Evolutionary conservation across 192 early-diverging fungal species (phyloP).

Genomic region (Lunasporangiospora selenospora): DNA sequence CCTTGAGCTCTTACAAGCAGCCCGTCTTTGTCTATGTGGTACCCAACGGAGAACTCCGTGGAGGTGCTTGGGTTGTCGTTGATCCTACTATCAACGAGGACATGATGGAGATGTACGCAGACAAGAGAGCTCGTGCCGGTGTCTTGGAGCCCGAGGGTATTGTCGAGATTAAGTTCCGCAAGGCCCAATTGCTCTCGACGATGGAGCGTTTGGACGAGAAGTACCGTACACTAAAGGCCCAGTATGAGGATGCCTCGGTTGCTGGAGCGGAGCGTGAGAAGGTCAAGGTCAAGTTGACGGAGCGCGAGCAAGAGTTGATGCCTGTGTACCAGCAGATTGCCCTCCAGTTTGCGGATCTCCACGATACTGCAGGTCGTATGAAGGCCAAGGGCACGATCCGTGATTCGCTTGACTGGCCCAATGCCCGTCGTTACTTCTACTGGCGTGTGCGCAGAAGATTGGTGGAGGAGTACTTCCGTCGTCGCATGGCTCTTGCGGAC

Average conservation of each 20-base stretch:
- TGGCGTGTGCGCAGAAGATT: constrained; percentile 88
- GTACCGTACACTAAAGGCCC: constrained; percentile 76
- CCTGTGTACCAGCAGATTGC: constrained; percentile 94
- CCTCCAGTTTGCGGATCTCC: constrained; percentile 97
- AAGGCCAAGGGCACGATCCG: constrained; percentile 91
- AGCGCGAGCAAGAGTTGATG: constrained; percentile 84
- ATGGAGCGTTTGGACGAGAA: constrained; percentile 91
- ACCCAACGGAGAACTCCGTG: constrained; percentile 94
- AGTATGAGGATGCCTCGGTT: constrained; percentile 57
- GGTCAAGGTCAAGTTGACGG: constrained; percentile 76
- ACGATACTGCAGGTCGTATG: constrained; percentile 97
- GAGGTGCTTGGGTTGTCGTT: constrained; percentile 98
- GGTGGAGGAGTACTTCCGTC: constrained; percentile 78
- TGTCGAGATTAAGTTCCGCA: constrained; percentile 98
- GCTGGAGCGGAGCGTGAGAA: constrained; percentile 67
- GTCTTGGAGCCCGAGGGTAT: constrained; percentile 98
- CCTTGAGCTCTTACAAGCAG: constrained; percentile 93
- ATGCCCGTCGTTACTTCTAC: constrained; percentile 90
- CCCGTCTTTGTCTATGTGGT: constrained; percentile 98
- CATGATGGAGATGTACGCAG: constrained; percentile 99
- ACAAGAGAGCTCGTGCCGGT: constrained; percentile 88
- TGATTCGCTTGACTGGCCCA: constrained; percentile 78
- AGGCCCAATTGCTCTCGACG: constrained; percentile 87
- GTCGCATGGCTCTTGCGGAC: constrained; percentile 59
- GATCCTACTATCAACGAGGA: constrained; percentile 97